Evolutionary conservation across 1,139 yeast species (phyloP), one percentile per base, ranked within the genome.

Genomic region (Blastobotrys capitulatus): DNA sequence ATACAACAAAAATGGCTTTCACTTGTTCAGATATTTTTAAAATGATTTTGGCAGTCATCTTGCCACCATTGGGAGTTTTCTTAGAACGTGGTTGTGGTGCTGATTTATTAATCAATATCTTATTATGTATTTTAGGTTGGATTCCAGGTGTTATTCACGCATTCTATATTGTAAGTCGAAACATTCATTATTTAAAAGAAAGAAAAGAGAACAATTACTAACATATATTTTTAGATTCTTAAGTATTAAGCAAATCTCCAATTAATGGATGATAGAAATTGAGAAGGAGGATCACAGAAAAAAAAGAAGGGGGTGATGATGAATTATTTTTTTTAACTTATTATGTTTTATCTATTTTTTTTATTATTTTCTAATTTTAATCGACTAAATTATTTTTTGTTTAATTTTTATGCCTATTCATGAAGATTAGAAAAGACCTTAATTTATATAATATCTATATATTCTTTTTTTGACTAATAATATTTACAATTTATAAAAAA

Each of bases 31-130:
- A 67, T 66, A 47, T 15, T 35, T 20, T 27, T 2, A 42, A 32
- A 13, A 15, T 29, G 22, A 19, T 31, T 6, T 16, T 46, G 67
- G 89, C 89, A 27, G 62, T 83, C 60, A 67, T 84, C 58, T 70
- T 83, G 55, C 90, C 90, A 46, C 90, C 90, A 49, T 68, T 84
- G 54, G 90, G 89, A 54, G 92, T 84, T 16, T 82, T 82, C 68
- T 65, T 82, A 55, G 88, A 83, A 69, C 71, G 75, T 57, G 92
- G 90, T 36, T 79, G 86, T 64, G 68, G 75, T 20, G 63, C 71
- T 16, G 72, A 83, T 34, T 70, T 84, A 47, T 69, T 82, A 48
- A 71, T 84, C 63, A 82, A 81, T 68, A 71, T 82, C 52, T 54
- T 82, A 51, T 75, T 83, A 66, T 79, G 85, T 42, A 65, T 78